phyloP scores from a whole-genome alignment of 345 rosid species.

The Bretschneidera sinensis region DNA sequence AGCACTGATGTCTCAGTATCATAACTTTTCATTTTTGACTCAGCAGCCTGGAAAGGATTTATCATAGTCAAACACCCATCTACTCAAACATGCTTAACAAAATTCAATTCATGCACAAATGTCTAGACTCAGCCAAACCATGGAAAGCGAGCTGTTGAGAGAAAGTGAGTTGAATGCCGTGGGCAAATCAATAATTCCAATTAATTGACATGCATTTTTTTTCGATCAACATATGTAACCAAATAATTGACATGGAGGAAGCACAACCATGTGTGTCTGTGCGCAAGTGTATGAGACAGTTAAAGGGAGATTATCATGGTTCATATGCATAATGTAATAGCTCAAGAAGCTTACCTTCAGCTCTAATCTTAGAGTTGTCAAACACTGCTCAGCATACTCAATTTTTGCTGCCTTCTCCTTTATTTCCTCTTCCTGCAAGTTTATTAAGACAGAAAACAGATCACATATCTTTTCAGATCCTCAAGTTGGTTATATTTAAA shows the following conservation, averaged over 20 bases:
- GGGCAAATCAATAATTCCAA: background rate
- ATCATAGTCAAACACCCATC: constrained; percentile 13
- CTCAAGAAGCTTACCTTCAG: constrained; percentile 57
- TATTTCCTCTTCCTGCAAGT: constrained; percentile 76
- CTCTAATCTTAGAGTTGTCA: constrained; percentile 74
- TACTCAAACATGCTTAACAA: constrained; percentile 5
- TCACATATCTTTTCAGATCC: background rate
- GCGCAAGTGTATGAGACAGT: background rate
- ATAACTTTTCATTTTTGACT: constrained; percentile 74
- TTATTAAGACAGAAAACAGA: constrained; percentile 11
- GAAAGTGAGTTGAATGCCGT: too few species aligned
- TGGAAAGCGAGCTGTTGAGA: background rate
- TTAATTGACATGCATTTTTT: background rate
- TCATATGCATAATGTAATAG: too few species aligned
- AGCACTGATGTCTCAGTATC: constrained; percentile 59
- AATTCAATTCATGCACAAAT: constrained; percentile 4
- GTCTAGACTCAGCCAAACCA: background rate
- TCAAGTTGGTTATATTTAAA: too few species aligned
- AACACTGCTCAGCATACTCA: constrained; percentile 74
- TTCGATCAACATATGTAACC: too few species aligned
- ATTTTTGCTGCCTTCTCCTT: constrained; percentile 61
- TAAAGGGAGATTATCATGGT: too few species aligned
- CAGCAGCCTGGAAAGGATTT: constrained; percentile 69
- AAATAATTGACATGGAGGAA: too few species aligned
- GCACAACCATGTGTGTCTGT: background rate